Evolutionary conservation across 2,329 filamentous ascomycete genomes (phyloP).

Genomic region (Penicillium sp.): DNA sequence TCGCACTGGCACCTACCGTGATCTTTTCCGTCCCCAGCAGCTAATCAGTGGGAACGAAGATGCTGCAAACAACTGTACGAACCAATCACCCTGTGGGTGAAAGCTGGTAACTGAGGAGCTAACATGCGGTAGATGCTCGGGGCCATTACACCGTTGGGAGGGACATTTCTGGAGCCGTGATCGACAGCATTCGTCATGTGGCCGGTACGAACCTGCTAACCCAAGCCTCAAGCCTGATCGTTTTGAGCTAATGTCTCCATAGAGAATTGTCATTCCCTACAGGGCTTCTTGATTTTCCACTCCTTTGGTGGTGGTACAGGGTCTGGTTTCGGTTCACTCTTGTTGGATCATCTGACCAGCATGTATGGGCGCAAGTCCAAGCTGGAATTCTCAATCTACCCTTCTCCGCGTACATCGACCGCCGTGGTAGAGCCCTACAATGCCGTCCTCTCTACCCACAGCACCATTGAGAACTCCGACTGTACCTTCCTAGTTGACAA

Average conservation of each 20-base stretch:
- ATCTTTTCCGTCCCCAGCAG: constrained; percentile 64
- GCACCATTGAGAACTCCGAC: constrained; percentile 66
- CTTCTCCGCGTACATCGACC: constrained; percentile 61
- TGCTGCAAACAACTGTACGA: constrained; percentile 64
- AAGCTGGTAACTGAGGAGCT: constrained; percentile 2
- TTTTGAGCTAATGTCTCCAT: constrained; percentile 16
- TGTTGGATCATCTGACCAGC: constrained; percentile 62
- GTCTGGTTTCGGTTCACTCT: constrained; percentile 63
- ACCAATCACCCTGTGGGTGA: background rate
- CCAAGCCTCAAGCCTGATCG: background rate
- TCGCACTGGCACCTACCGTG: constrained; percentile 60
- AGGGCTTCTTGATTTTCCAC: constrained; percentile 68
- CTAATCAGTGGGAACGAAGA: constrained; percentile 68
- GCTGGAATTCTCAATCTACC: constrained; percentile 65
- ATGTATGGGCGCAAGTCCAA: constrained; percentile 69
- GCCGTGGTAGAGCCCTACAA: constrained; percentile 70
- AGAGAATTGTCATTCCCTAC: constrained; percentile 65
- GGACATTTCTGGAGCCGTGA: constrained; percentile 62
- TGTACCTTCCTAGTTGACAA: constrained; percentile 69
- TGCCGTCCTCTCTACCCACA: constrained; percentile 54
- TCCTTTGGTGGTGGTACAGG: constrained; percentile 67
- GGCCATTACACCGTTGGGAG: constrained; percentile 69
- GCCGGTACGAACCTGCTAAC: constrained; percentile 47
- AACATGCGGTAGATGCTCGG: constrained; percentile 54
- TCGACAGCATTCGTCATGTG: constrained; percentile 63